Evolutionary conservation across 2,329 filamentous ascomycete genomes (phyloP).

Genomic region (Claviceps lovelessii): DNA sequence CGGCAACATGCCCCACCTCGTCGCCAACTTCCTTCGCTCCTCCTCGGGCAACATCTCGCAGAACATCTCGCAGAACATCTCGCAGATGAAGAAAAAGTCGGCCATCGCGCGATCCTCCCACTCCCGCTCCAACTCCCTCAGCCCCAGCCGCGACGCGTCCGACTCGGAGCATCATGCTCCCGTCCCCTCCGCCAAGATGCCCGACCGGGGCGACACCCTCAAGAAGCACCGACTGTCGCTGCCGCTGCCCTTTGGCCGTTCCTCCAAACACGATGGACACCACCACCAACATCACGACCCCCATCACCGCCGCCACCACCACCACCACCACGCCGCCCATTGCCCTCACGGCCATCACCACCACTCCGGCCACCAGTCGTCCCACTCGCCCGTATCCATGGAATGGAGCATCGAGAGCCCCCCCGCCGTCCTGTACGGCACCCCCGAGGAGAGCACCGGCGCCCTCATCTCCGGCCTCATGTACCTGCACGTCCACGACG

Average conservation of each 20-base stretch:
- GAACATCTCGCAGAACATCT: slow-evolving; percentile 19
- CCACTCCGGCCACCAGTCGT: neutral
- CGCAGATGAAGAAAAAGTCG: slow-evolving; percentile 26
- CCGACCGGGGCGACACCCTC: slow-evolving; percentile 23
- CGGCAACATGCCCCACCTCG: slow-evolving; percentile 38
- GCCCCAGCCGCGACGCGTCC: slow-evolving; percentile 20
- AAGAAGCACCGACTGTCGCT: slow-evolving; percentile 29
- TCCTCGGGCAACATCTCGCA: slow-evolving; percentile 31
- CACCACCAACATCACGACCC: neutral
- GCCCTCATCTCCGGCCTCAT: slow-evolving; percentile 77
- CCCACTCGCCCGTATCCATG: slow-evolving; percentile 24
- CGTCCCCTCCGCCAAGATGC: slow-evolving; percentile 20
- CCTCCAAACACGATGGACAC: neutral
- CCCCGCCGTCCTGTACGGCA: slow-evolving; percentile 71
- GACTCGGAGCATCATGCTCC: slow-evolving; percentile 20
- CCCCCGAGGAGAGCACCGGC: slow-evolving; percentile 60
- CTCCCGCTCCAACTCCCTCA: slow-evolving; percentile 14
- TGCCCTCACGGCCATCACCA: slow-evolving; percentile 17
- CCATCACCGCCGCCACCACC: neutral
- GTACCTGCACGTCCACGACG: slow-evolving; percentile 56
- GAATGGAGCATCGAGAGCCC: slow-evolving; percentile 66
- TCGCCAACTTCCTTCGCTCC: slow-evolving; percentile 41
- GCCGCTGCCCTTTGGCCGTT: slow-evolving; percentile 24
- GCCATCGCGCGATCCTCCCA: slow-evolving; percentile 18
- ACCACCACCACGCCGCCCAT: neutral